Conservation (phyloP, 2,329 filamentous ascomycete species). For the Curvularia verruculosa region DNA sequence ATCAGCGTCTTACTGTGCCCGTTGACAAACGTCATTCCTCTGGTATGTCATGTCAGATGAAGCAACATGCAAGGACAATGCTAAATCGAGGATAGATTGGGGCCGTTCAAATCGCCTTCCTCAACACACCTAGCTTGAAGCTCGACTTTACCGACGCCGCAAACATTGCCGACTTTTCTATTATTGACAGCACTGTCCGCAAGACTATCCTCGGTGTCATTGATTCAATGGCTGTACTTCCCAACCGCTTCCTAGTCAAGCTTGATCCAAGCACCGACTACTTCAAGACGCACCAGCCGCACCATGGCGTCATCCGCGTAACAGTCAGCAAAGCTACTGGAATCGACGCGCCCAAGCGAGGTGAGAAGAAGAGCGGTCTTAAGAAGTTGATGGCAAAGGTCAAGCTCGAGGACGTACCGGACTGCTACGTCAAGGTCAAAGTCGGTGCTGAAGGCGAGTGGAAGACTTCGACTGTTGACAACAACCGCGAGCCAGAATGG, state of each 20-base stretch:
- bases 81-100: slow-evolving; percentile 50
- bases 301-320: slow-evolving; percentile 53
- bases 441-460: slow-evolving; percentile 54
- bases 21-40: slow-evolving; percentile 54
- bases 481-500: slow-evolving; percentile 54
- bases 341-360: slow-evolving; percentile 48
- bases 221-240: slow-evolving; percentile 54
- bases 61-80: neutral
- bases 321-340: slow-evolving; percentile 52
- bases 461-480: slow-evolving; percentile 53
- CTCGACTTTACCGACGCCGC: slow-evolving; percentile 58
- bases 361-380: slow-evolving; percentile 42
- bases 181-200: slow-evolving; percentile 53
- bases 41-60: slow-evolving; percentile 51
- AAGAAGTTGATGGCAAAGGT: slow-evolving; percentile 53
- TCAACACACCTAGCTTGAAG: slow-evolving; percentile 56
- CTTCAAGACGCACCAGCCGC: slow-evolving; percentile 56
- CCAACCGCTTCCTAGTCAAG: slow-evolving; percentile 59
- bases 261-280: slow-evolving; percentile 55
- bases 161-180: slow-evolving; percentile 52
- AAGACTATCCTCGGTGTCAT: slow-evolving; percentile 55
- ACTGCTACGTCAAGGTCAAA: slow-evolving; percentile 55
- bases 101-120: slow-evolving; percentile 57
- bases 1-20: slow-evolving; percentile 55
- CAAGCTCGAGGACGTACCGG: slow-evolving; percentile 53